Evolutionary conservation across 2,329 filamentous ascomycete genomes (phyloP), one percentile per base, ranked within the genome.

Genomic region (Ceratocystis harringtonii): DNA sequence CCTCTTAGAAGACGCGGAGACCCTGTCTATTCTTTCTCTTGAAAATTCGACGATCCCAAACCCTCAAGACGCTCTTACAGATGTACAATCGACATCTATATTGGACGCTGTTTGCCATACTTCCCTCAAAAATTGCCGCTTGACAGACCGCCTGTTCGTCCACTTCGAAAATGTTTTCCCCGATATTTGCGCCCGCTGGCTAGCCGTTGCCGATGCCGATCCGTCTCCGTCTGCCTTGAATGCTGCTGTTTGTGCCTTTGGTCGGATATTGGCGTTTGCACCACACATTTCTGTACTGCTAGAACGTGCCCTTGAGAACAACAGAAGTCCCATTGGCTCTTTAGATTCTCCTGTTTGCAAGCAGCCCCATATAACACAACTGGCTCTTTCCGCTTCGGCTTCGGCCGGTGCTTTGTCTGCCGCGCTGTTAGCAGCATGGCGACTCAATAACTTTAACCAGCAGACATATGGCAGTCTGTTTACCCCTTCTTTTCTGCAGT

Each of bases 181-280:
- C 70, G 92, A 96, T 74, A 79, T 95, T 62, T 90, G 88, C 75
- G 88, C 90, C 68, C 80, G 88, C 78, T 95, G 90, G 90, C 78
- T 88, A 57, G 78, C 79, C 71, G 74, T 77, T 72, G 44, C 44
- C 12, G 58, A 44, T 25, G 60, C 48, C 30, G 65, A 48, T 41
- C 22, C 62, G 5, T 50, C 77, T 32, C 74, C 74, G 32, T 74
- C 73, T 52, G 72, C 74, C 69, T 65, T 73, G 71, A 70, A 74
- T 75, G 70, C 75, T 74, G 70, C 74, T 71, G 80, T 92, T 69
- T 81, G 86, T 65, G 87, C 89, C 41, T 88, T 96, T 76, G 87
- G 89, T 68, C 83, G 88, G 71, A 80, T 96, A 68, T 74, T 96
- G 70, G 89, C 90, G 19, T 86, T 94, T 78, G 88, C 89, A 69